Evolutionary conservation across 2,329 filamentous ascomycete genomes (phyloP).

Genomic region (Coniochaeta hoffmannii): DNA sequence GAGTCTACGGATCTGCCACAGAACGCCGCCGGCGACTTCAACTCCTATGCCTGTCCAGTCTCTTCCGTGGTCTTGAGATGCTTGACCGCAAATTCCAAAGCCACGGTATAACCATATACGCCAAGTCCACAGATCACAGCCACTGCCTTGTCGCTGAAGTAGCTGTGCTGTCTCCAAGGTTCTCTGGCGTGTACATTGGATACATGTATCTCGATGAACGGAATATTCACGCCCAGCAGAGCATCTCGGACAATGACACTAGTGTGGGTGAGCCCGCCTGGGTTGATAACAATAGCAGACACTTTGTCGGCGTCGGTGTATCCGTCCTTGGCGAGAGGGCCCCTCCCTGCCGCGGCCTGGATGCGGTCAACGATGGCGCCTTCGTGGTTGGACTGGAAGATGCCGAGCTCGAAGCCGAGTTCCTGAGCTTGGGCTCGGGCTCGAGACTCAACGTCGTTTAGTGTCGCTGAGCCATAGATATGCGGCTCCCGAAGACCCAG

Average conservation of each 20-base stretch:
- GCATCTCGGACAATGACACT: slow-evolving; percentile 72
- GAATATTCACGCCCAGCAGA: slow-evolving; percentile 58
- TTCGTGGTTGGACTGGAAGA: slow-evolving; percentile 74
- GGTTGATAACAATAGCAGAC: slow-evolving; percentile 68
- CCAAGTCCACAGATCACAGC: slow-evolving; percentile 67
- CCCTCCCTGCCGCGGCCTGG: slow-evolving; percentile 49
- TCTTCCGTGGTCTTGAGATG: slow-evolving; percentile 34
- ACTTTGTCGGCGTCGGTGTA: slow-evolving; percentile 22
- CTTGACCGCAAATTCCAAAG: slow-evolving; percentile 45
- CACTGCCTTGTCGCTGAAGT: slow-evolving; percentile 67
- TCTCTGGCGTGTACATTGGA: slow-evolving; percentile 69
- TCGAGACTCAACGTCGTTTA: slow-evolving; percentile 49
- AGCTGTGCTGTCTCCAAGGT: slow-evolving; percentile 60
- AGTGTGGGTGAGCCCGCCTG: slow-evolving; percentile 68
- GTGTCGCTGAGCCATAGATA: slow-evolving; percentile 64
- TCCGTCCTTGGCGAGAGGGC: slow-evolving; percentile 4
- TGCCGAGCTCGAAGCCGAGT: slow-evolving; percentile 40
- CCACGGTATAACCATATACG: slow-evolving; percentile 52
- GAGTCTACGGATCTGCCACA: too few relatives aligned
- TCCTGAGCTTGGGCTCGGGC: slow-evolving; percentile 40
- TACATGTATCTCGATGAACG: slow-evolving; percentile 73
- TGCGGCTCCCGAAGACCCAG: slow-evolving; percentile 67
- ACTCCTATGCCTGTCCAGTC: background rate
- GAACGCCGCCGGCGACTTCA: background rate
- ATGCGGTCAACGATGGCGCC: slow-evolving; percentile 68